Evolutionary conservation across 176 grass and related monocot species (phyloP).

Genomic region (Pontederia paniculata): DNA sequence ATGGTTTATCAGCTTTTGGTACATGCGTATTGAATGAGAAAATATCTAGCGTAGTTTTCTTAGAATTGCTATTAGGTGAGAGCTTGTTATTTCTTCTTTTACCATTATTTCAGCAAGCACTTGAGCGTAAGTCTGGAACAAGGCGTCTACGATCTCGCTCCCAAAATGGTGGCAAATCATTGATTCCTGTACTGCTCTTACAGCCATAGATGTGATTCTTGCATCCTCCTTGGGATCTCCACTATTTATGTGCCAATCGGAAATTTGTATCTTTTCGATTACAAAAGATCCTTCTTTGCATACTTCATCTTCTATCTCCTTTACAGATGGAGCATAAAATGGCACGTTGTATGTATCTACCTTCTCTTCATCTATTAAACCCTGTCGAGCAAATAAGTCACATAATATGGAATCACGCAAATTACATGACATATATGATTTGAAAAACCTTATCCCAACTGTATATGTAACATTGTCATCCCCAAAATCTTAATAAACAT

Average conservation of each 20-base stretch:
- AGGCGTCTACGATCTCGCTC: slow-evolving; percentile 41
- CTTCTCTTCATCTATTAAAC: slow-evolving; percentile 53
- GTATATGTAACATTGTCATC: no score
- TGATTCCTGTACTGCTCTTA: slow-evolving; percentile 84
- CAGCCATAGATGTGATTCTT: slow-evolving; percentile 55
- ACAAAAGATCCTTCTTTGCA: slow-evolving; percentile 64
- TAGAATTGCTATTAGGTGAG: slow-evolving; percentile 66
- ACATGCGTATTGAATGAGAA: no score
- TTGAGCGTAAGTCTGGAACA: slow-evolving; percentile 54
- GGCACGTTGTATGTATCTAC: slow-evolving; percentile 84
- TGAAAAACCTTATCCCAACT: no score
- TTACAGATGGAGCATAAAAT: slow-evolving; percentile 69
- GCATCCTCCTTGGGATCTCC: slow-evolving; percentile 77
- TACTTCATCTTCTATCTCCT: slow-evolving; percentile 70
- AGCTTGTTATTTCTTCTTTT: slow-evolving; percentile 60
- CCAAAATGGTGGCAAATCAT: slow-evolving; percentile 96
- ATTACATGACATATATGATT: no score
- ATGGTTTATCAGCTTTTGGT: no score
- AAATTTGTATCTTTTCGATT: slow-evolving; percentile 57
- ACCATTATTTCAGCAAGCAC: slow-evolving; percentile 66
- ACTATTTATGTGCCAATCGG: slow-evolving; percentile 69
- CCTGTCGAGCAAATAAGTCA: slow-evolving; percentile 16
- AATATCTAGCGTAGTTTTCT: slow-evolving; percentile 14
- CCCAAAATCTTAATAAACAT: no score
- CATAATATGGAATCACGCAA: no score